Percentiles rank a stretch among this genome's conserved stretches.
Evolutionary conservation across 345 rosid genomes (phyloP).

Genomic region (Populus deltoides): DNA sequence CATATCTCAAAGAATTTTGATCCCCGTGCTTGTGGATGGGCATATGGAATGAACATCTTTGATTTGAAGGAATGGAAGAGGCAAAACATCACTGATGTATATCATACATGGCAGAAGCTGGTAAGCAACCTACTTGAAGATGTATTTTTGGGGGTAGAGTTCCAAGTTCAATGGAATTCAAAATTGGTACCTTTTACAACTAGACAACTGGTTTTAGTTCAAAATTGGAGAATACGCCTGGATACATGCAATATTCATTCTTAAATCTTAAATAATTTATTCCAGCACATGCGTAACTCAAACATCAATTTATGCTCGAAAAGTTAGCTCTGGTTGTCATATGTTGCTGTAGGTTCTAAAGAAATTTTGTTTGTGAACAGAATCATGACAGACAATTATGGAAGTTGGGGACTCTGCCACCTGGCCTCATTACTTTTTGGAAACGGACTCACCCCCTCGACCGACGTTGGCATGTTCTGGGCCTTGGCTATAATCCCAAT

Average conservation of each 20-base stretch:
- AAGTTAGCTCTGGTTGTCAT: neutral
- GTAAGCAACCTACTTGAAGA: constrained; percentile 34
- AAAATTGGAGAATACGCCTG: neutral
- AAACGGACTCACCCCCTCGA: constrained; percentile 62
- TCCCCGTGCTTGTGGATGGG: constrained; percentile 99
- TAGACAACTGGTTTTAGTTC: neutral
- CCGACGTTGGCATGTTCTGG: constrained; percentile 63
- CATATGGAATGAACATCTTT: constrained; percentile 95
- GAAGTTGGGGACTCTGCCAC: constrained; percentile 77
- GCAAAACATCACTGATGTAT: constrained; percentile 82
- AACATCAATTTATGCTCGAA: neutral
- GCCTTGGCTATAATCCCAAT: constrained; percentile 81
- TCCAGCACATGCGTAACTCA: neutral
- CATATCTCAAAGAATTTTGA: constrained; percentile 80
- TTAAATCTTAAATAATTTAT: neutral
- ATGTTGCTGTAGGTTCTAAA: neutral
- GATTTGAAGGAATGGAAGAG: constrained; percentile 86
- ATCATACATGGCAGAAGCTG: constrained; percentile 94
- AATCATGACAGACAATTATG: constrained; percentile 68
- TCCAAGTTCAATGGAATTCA: neutral
- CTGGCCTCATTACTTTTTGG: constrained; percentile 77
- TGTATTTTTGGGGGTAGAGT: neutral
- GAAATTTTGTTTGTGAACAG: constrained; percentile 35
- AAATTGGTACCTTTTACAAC: neutral
- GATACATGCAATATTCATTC: constrained; percentile 5